Conservation (phyloP, 2,329 filamentous ascomycete species). For the Calonectria honghensis region DNA sequence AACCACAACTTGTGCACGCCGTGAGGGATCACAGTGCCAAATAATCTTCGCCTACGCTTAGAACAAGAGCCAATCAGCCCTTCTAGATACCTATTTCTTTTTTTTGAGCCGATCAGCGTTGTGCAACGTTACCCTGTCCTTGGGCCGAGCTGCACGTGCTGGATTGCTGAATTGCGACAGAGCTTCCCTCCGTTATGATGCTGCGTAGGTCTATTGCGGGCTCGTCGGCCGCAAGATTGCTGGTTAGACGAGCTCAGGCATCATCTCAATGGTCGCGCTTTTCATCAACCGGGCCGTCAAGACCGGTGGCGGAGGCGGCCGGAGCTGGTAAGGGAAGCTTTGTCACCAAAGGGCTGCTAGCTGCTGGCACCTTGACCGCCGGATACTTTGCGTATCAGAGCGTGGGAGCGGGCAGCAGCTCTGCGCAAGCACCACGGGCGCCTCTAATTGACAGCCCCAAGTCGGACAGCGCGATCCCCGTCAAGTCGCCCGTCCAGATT, state of each 20-base stretch:
- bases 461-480: conserved; percentile 48
- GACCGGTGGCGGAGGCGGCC: conserved; percentile 23
- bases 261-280: conserved; percentile 31
- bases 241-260: conserved; percentile 30
- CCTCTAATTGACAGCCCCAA: conserved; percentile 38
- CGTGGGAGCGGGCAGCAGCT: not conserved
- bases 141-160: conserved; percentile 17
- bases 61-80: not conserved
- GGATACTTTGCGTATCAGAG: conserved; percentile 28
- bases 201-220: conserved; percentile 34
- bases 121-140: not conserved
- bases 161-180: conserved; percentile 1
- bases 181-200: conserved; percentile 37
- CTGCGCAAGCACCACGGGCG: conserved; percentile 12
- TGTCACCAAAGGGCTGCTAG: conserved; percentile 10
- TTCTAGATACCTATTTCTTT: not conserved
- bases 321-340: conserved; percentile 5
- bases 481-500: conserved; percentile 55
- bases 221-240: not conserved
- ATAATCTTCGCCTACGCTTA: not conserved
- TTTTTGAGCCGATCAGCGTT: not conserved
- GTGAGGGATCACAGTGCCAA: not conserved
- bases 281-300: conserved; percentile 42
- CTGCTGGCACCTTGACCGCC: conserved; percentile 27
- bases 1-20: conserved; percentile 17